Evolutionary conservation across 352 stramenopile genomes (phyloP), one percentile per base, ranked within the genome.

Genomic region (Globisporangium lucens): DNA sequence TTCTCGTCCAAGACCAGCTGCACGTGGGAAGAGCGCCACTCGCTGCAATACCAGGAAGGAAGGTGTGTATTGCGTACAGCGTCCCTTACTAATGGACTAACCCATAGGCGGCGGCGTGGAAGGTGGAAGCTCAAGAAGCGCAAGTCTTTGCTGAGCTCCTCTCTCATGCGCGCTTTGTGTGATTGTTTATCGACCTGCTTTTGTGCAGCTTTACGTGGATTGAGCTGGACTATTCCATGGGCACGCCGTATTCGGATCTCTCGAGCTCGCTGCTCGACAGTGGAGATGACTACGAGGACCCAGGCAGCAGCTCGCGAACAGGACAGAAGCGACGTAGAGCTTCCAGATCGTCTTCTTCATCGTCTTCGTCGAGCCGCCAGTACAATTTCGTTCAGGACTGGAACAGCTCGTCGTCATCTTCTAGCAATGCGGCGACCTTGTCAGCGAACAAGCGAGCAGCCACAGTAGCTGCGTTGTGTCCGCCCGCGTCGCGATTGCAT

Each of bases 151-250:
- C 33, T 61, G 24, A 55, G 35, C 22, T 53, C 17, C 43, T 51
- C 38, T 55, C 33, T 62, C 35, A 62, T 55, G 24, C n/a, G 15
- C 53, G 27, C 22, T 62, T 27, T 62, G 27, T 49, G 17, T 62
- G 17, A 49, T 27, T 60, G 3, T 27, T 12, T 51, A n/a, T 43
- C 12, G 17, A 5, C 35, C 3, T 51, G 43, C 17, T 47, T 33
- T 33, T 13, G 7, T 33, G 51, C 53, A 91, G 83, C 59, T 91
- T 81, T 72, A 89, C 78, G 62, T 91, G 80, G 77, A 89, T 91
- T 52, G 81, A 91, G 55, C 72, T 86, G 12, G 72, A 88, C 43
- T 82, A 89, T 66, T 85, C 75, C 7, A 84, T 68, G 57, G 75
- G 79, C 5, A 78, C 69, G 58, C 75, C 68, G 9, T 85, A 83